Conservation (phyloP, 345 rosid species). For the Euphorbia lathyris region DNA sequence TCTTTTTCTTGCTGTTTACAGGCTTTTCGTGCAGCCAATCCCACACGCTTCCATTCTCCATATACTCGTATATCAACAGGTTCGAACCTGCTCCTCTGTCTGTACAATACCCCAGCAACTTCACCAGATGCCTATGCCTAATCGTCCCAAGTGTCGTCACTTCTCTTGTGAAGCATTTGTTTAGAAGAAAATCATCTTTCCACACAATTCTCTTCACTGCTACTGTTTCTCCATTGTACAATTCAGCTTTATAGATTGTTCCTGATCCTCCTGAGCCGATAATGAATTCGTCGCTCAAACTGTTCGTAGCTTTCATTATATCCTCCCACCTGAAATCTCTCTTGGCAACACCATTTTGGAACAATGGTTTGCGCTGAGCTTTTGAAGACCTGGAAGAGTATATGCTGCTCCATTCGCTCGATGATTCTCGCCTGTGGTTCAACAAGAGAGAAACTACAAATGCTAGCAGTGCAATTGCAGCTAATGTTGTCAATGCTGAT, state of each 20-base stretch:
- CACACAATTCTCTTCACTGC: constrained; percentile 79
- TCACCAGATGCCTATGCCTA: constrained; percentile 82
- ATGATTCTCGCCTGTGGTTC: constrained; percentile 46
- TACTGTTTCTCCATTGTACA: constrained; percentile 59
- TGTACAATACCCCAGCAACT: constrained; percentile 82
- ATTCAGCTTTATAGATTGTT: constrained; percentile 68
- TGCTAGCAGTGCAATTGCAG: constrained; percentile 59
- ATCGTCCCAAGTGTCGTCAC: constrained; percentile 75
- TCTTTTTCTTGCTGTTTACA: constrained; percentile 40
- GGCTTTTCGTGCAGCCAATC: constrained; percentile 75
- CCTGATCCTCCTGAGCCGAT: constrained; percentile 97
- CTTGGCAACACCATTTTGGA: constrained; percentile 52
- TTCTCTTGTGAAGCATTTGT: constrained; percentile 86
- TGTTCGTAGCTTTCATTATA: constrained; percentile 74
- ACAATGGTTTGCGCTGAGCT: constrained; percentile 58
- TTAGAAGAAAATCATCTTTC: constrained; percentile 68
- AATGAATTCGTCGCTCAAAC: constrained; percentile 70
- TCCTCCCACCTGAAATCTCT: constrained; percentile 77
- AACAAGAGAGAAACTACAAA: constrained; percentile 46
- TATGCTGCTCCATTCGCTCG: constrained; percentile 39
- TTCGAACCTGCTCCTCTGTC: constrained; percentile 59
- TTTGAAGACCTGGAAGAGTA: constrained; percentile 70
- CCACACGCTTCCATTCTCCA: constrained; percentile 95
- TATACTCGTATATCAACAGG: constrained; percentile 82
- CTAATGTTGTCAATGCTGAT: constrained; percentile 60